Evolutionary conservation across 1,139 yeast genomes (phyloP), one percentile per base, ranked within the genome.

Genomic region (Yarrowia galli): DNA sequence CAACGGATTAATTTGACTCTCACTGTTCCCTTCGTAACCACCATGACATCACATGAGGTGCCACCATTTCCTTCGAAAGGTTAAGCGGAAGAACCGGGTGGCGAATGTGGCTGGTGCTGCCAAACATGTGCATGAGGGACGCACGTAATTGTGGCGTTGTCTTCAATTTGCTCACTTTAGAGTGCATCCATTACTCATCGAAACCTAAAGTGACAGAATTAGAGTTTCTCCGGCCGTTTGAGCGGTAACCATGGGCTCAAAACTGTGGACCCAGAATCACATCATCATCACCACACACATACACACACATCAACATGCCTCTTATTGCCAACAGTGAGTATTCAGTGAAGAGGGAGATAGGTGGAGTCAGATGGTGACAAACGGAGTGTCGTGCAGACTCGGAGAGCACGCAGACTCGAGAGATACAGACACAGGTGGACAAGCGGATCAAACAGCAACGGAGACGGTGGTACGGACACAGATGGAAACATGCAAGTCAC

Each of bases 321-420:
- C 61, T 54, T 54, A 54, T 54, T 23, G 61, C 61, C 48, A 40
- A 54, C 61, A 54, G 61, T 54, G 61, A 54, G 61, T 54, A 54
- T n/a, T 2, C 16, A 18, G 4, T 6, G 58, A 32, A 22, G 20
- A 16, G 13, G 43, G n/a, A 13, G n/a, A 20, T 2, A 16, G n/a
- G 3, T 16, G 6, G 36, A 12, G 38, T 12, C 12, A 12, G 22
- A 18, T 10, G 45, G 48, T 12, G 20, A 48, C 51, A 25, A 9
- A n/a, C 15, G 16, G 28, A 22, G 23, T 12, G 49, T 7, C 3
- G 13, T n/a, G 22, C n/a, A 23, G 15, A 46, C 32, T 8, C 7
- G 13, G 18, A 23, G n/a, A 32, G 2, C 5, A 2, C 4, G 18
- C 18, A 15, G 25, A 13, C 18, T 5, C 23, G 10, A 12, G 4